Conservation (phyloP, 2,329 filamentous ascomycete genomes). For the Coleophoma crateriformis region DNA sequence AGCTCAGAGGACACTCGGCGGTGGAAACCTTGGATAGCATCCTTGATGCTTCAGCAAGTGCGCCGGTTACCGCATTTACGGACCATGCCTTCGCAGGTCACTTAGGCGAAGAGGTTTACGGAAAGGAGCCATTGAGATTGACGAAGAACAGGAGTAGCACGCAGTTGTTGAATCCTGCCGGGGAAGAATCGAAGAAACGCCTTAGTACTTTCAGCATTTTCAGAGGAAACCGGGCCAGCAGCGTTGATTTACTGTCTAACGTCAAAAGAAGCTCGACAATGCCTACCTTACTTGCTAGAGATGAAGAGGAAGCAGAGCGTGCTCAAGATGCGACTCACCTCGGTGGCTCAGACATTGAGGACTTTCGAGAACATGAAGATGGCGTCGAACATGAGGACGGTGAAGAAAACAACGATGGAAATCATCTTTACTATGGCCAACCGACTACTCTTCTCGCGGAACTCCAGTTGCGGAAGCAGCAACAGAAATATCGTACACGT, state of each 20-base stretch:
- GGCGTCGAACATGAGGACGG: slow-evolving; percentile 25
- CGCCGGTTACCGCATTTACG: slow-evolving; percentile 86
- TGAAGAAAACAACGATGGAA: slow-evolving; percentile 36
- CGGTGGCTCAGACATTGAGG: slow-evolving; percentile 11
- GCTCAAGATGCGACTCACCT: slow-evolving; percentile 15
- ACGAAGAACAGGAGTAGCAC: slow-evolving; percentile 44
- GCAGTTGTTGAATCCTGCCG: slow-evolving; percentile 14
- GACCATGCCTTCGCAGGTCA: slow-evolving; percentile 80
- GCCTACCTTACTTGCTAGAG: slow-evolving; percentile 13
- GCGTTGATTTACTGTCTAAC: slow-evolving; percentile 13
- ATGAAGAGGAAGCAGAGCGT: slow-evolving; percentile 17
- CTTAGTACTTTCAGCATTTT: slow-evolving; percentile 43
- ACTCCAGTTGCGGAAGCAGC: slow-evolving; percentile 82
- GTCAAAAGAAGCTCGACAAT: slow-evolving; percentile 15
- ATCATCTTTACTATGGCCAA: slow-evolving; percentile 54
- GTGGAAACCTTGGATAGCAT: slow-evolving; percentile 87
- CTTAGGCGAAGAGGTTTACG: slow-evolving; percentile 71
- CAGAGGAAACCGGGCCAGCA: slow-evolving; percentile 17
- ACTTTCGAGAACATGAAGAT: slow-evolving; percentile 5
- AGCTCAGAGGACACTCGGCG: slow-evolving; percentile 72
- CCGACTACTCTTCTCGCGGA: slow-evolving; percentile 92
- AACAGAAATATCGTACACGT: slow-evolving; percentile 74
- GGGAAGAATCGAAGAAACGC: slow-evolving; percentile 35
- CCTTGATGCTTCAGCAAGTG: slow-evolving; percentile 79
- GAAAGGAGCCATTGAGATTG: slow-evolving; percentile 46